Evolutionary conservation across 805 yeast species (phyloP), one percentile per base, ranked within the genome.

Genomic region (Candida lessepsii): DNA sequence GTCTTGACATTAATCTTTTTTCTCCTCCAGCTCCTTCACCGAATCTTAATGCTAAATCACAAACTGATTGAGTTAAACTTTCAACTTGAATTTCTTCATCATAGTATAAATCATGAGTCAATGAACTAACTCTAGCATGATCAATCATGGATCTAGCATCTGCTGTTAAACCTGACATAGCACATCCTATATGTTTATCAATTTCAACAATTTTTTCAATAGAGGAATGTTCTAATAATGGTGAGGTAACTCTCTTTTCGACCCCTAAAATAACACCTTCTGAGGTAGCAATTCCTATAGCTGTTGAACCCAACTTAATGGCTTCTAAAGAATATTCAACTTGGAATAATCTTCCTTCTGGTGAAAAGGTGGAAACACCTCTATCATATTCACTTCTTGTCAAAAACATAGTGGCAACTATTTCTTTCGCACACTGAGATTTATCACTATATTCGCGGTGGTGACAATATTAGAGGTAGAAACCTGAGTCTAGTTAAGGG

Each of bases 331-430:
- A 93, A 63, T 93, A 93, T 63, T 93, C 99, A 31, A 93, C 99
- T 68, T 93, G 99, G 70, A 93, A 93, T 46, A 93, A 71, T 60
- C 99, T 85, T 18, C 99, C 99, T 63, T 95, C 99, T 18, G 99
- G 99, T 1, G 98, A 90, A 64, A 95, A 93, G 7, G 99, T 95
- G 57, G 95, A 85, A 36, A 93, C 99, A 48, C 99, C 99, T 65
- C 99, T 85, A 62, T 93, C 99, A 65, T 93, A 93, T 73, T 93
- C 99, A 69, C 96, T 86, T 82, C 99, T 85, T n/a, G 99, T 93
- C 52, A 93, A 77, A 68, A 93, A 93, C 99, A 93, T 93, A 40
- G 40, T 25, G 35, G 35, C 35, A 32, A 32, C 14, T 32, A 32
- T 21, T 21, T 32, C 27, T 32, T 19, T 14, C 35, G 35, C 35